phyloP scores from a whole-genome alignment of 73 alveolate genomes.

The Symbiodinium pilosum region DNA sequence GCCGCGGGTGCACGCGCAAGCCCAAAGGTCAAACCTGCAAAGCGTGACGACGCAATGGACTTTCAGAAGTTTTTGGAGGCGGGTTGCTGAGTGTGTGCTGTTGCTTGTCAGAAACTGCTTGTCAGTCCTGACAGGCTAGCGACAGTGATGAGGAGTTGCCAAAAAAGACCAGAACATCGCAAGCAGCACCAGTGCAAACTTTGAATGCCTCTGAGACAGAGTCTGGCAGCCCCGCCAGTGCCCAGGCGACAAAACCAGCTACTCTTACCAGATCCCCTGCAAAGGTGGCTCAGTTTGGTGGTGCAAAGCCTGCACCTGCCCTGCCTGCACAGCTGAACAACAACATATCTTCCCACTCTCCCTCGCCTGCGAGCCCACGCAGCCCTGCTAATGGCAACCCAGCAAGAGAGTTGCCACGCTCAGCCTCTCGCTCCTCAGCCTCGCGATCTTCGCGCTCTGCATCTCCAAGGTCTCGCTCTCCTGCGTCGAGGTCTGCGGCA shows the following conservation, averaged over 20 bases:
- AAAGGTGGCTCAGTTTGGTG: neutral
- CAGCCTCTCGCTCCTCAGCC: slow-evolving; percentile 24
- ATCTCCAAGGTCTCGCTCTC: neutral
- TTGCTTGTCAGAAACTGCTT: neutral
- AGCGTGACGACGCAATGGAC: slow-evolving; percentile 9
- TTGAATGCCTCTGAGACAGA: neutral
- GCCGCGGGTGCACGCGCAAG: neutral
- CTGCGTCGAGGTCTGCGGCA: neutral
- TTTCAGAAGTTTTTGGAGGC: neutral
- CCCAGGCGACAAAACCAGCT: neutral
- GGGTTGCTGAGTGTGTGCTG: neutral
- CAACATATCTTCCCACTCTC: neutral
- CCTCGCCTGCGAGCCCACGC: neutral
- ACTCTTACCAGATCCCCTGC: neutral
- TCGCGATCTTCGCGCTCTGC: slow-evolving; percentile 23
- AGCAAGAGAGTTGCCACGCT: neutral
- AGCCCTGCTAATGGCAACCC: slow-evolving; percentile 16
- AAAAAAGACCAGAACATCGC: neutral
- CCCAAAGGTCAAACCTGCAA: neutral
- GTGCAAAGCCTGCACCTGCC: neutral
- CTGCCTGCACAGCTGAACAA: neutral
- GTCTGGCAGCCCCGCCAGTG: neutral
- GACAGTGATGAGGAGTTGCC: slow-evolving; percentile 44
- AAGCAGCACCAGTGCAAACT: neutral
- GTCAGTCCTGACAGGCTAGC: slow-evolving; percentile 6